Evolutionary conservation across 2,329 filamentous ascomycete genomes (phyloP), one percentile per base, ranked within the genome.

Genomic region (Ustulina deusta): DNA sequence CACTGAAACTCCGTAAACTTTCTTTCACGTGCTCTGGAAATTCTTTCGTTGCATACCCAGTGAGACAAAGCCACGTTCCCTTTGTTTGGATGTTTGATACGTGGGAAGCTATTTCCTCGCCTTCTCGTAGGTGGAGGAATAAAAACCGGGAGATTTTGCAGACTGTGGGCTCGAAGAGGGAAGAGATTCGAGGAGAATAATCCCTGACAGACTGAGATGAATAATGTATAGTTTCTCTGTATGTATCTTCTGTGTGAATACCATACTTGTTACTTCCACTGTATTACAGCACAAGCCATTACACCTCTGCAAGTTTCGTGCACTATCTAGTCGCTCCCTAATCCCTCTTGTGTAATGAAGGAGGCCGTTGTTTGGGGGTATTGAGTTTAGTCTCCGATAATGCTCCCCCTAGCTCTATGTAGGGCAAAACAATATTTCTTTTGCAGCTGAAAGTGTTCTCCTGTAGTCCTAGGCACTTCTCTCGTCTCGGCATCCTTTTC

Each of bases 1-100:
- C 48, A 56, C 25, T 34, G 32, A 46, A 22, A 51, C n/a, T 40
- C 25, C 38, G 38, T 67, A 56, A 22, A 46, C 48, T 48, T 65
- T 61, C 48, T 27, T 61, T n/a, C 20, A 42, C 20, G 27, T 38
- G 44, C 57, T 13, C 42, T 67, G 71, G 52, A 46, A 63, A 71
- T 73, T 72, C 68, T 65, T 75, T 54, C 70, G 66, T 73, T 74
- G 72, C 72, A 75, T 75, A 74, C 51, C 69, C 67, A 69, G 60
- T 60, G 71, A 69, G 61, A 60, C 51, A 52, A 65, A 40, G 54
- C 29, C 54, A n/a, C n/a, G 25, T 68, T 68, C 54, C 42, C 29
- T 66, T 60, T 51, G 25, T 68, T 67, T 65, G 63, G 61, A 69
- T 60, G 51, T 64, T 60, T 57, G 61, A 55, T 32, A 38, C 55